Evolutionary conservation across 208 protist species (phyloP).

Genomic region (Leishmania martiniquensis): DNA sequence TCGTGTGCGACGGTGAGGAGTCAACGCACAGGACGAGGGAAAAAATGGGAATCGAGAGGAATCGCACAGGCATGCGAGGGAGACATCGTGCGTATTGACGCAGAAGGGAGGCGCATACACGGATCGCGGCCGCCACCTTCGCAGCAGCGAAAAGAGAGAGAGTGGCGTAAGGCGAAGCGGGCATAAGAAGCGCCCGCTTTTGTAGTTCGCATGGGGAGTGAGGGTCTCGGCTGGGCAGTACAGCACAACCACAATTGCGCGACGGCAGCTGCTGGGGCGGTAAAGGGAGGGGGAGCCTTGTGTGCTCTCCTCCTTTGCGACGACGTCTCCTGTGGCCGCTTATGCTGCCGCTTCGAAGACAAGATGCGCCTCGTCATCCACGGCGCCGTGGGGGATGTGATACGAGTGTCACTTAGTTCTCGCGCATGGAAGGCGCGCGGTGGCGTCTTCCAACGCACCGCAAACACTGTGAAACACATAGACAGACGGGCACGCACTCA

Average conservation of each 20-base stretch:
- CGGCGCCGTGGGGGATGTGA: background rate
- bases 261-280: background rate
- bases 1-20: background rate
- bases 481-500: background rate
- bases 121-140: background rate
- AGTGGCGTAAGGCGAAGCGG: background rate
- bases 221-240: background rate
- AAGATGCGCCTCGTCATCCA: background rate
- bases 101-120: background rate
- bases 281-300: background rate
- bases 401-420: background rate
- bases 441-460: background rate
- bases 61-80: too few species aligned
- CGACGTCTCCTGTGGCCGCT: background rate
- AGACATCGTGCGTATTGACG: too few species aligned
- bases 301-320: background rate
- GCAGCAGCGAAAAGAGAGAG: background rate
- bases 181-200: background rate
- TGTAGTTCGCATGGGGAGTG: background rate
- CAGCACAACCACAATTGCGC: background rate
- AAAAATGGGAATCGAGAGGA: background rate
- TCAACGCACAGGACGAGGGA: background rate
- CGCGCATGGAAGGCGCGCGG: background rate
- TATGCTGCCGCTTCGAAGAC: background rate
- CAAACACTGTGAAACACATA: background rate